Evolutionary conservation across 768 basidiomycete species (phyloP).

Genomic region (Hygrocybe coccinea): DNA sequence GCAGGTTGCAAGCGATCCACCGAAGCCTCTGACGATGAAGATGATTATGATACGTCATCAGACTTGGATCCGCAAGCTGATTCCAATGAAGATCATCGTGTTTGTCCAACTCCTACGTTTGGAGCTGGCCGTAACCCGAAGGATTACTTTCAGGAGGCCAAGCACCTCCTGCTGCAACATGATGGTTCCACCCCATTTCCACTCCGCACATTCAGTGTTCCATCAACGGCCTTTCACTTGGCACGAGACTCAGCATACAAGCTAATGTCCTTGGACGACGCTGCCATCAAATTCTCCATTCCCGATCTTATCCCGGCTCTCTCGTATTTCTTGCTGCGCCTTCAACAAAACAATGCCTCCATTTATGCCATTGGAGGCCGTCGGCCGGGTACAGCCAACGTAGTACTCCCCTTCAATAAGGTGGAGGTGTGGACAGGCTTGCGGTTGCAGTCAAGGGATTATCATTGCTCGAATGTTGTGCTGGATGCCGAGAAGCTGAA

Average conservation of each 20-base stretch:
- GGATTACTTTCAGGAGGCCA: not conserved
- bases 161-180: not conserved
- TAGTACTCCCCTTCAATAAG: slow-evolving; percentile 15
- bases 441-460: slow-evolving; percentile 22
- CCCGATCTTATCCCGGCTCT: slow-evolving; percentile 26
- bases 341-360: not conserved
- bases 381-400: not conserved
- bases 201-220: slow-evolving; percentile 8
- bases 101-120: not conserved
- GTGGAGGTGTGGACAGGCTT: slow-evolving; percentile 26
- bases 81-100: not conserved
- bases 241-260: slow-evolving; percentile 16
- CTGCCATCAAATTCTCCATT: slow-evolving; percentile 18
- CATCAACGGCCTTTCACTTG: slow-evolving; percentile 21
- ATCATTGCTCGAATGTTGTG: slow-evolving; percentile 16
- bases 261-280: slow-evolving; percentile 18
- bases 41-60: not conserved
- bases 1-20: not conserved
- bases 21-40: not conserved
- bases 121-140: not conserved
- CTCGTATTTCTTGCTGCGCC: slow-evolving; percentile 14
- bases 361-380: slow-evolving; percentile 7
- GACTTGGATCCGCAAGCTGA: slow-evolving; percentile 1
- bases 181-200: slow-evolving; percentile 5
- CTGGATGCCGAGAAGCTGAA: slow-evolving; percentile 20